Percentiles rank a stretch among this genome's conserved stretches.
These are phyloP conservation scores for Salvia hispanica DNA, from an alignment of 257 asterid genomes.

Conservation along the genomic window DNA sequence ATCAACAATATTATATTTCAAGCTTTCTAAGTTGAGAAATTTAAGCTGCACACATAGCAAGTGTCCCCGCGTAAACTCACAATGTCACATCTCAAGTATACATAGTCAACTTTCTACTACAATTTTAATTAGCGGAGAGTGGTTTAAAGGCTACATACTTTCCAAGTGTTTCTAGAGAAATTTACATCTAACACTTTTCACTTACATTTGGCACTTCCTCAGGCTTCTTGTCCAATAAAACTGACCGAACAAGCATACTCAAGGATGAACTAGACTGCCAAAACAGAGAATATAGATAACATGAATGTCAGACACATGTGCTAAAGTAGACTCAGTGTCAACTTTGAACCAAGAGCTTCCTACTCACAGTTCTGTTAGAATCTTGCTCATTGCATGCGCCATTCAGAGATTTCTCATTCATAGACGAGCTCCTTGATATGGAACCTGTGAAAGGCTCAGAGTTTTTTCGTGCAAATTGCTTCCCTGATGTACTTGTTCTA, in stretches of 20 bases:
- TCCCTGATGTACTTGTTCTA: conserved; percentile 54
- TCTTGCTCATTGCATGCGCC: conserved; percentile 46
- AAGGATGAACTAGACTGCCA: conserved; percentile 77
- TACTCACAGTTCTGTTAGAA: conserved; percentile 54
- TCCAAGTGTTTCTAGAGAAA: not conserved
- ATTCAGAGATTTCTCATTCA: conserved; percentile 56
- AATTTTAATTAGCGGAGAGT: not conserved
- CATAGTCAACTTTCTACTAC: conserved; percentile 11
- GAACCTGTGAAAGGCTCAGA: conserved; percentile 73
- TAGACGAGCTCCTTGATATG: conserved; percentile 54
- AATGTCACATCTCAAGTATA: not conserved
- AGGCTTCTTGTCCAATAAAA: conserved; percentile 83
- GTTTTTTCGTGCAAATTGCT: conserved; percentile 72
- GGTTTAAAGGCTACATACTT: not conserved
- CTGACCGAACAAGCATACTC: conserved; percentile 78
- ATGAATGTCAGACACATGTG: not conserved
- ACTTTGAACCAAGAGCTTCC: conserved; percentile 29
- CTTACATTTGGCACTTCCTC: conserved; percentile 90
- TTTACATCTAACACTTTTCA: conserved; percentile 6
- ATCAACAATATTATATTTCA: conserved; percentile 12
- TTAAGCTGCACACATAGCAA: not conserved
- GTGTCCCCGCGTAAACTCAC: not conserved
- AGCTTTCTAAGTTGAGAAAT: conserved; percentile 16
- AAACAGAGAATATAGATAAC: not conserved
- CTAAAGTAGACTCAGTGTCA: conserved; percentile 3